A percentile compares a stretch with the other conserved stretches of the same genome.
Evolutionary conservation across 345 rosid species (phyloP).

Genomic region (Heritiera littoralis): DNA sequence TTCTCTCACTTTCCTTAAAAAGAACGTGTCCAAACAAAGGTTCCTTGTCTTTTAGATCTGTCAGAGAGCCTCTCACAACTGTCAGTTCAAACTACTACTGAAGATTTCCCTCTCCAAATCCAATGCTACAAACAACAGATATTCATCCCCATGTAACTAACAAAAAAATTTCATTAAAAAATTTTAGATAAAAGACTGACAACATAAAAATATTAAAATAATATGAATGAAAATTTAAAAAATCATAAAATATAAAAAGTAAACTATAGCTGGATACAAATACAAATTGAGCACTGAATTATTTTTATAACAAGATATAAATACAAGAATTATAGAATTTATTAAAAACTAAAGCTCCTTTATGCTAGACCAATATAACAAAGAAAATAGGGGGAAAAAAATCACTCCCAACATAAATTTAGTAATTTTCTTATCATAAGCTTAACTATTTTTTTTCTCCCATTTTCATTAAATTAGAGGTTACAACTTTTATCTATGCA

Average conservation of each 20-base stretch:
- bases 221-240: too few relatives aligned
- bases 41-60: conserved; percentile 15
- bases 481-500: neutral
- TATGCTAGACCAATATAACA: neutral
- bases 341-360: neutral
- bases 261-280: too few relatives aligned
- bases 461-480: neutral
- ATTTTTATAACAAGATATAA: too few relatives aligned
- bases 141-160: too few relatives aligned
- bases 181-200: too few relatives aligned
- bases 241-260: too few relatives aligned
- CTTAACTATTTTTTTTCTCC: neutral
- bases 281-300: too few relatives aligned
- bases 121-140: neutral
- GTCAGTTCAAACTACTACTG: too few relatives aligned
- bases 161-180: too few relatives aligned
- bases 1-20: neutral
- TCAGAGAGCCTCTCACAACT: neutral
- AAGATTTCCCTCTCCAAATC: neutral
- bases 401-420: neutral
- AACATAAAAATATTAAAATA: too few relatives aligned
- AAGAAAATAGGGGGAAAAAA: neutral
- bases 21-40: conserved; percentile 10
- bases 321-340: too few relatives aligned
- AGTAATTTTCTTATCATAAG: neutral